phyloP scores from a whole-genome alignment of 305 asterid genomes.

The Coffea humblotiana region DNA sequence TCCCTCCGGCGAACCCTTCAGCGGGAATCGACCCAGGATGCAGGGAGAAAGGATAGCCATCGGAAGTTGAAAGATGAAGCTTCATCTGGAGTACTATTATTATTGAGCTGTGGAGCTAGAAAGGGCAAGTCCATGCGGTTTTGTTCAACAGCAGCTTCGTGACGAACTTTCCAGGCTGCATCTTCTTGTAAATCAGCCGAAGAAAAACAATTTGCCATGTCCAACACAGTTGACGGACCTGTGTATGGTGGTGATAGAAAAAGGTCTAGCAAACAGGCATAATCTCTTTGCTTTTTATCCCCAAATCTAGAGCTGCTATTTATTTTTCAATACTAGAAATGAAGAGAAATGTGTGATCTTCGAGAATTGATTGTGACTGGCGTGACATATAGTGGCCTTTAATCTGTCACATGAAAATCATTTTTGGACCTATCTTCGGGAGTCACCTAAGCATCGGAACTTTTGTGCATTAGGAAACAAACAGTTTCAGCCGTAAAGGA shows the following conservation, averaged over 20 bases:
- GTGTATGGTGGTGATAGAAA: background rate
- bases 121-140: conserved; percentile 12
- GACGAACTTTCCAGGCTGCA: conserved; percentile 11
- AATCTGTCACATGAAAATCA: conserved; percentile 49
- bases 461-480: conserved; percentile 16
- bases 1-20: conserved; percentile 40
- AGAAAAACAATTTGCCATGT: conserved; percentile 51
- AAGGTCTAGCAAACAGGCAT: background rate
- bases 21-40: conserved; percentile 28
- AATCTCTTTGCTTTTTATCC: conserved; percentile 9
- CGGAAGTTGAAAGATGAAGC: conserved; percentile 27
- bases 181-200: conserved; percentile 28
- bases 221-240: background rate
- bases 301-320: conserved; percentile 12
- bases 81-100: conserved; percentile 21
- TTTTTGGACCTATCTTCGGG: conserved; percentile 48
- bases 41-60: conserved; percentile 24
- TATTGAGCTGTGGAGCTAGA: conserved; percentile 24
- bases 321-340: background rate
- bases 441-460: conserved; percentile 40
- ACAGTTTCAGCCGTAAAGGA: conserved; percentile 23
- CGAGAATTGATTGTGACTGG: conserved; percentile 45
- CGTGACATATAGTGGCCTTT: conserved; percentile 37
- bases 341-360: conserved; percentile 37
- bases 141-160: background rate